These are phyloP conservation scores for Suillus spraguei DNA, from an alignment of 768 basidiomycete species.

Conservation along the genomic window DNA sequence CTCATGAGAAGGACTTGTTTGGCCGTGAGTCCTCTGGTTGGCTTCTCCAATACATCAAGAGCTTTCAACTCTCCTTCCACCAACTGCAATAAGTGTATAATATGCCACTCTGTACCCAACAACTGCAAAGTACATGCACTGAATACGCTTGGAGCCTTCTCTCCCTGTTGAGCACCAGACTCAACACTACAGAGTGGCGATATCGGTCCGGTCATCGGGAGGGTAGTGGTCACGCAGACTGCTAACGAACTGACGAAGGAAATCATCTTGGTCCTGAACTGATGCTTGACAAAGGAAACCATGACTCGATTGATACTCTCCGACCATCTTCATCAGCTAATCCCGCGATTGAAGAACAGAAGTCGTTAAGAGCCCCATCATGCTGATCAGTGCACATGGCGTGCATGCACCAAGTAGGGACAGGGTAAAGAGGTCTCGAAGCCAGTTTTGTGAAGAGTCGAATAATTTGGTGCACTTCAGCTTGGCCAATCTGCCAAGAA, in stretches of 20 bases:
- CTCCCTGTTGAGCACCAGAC: conserved; percentile 81
- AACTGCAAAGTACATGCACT: conserved; percentile 79
- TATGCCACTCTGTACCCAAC: conserved; percentile 81
- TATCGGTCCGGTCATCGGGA: conserved; percentile 72
- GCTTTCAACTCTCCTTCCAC: conserved; percentile 90
- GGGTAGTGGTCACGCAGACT: conserved; percentile 87
- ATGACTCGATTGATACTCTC: conserved; percentile 87
- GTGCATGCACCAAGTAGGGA: conserved; percentile 89
- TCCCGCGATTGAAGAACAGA: conserved; percentile 71
- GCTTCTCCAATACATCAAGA: conserved; percentile 92
- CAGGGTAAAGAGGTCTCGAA: conserved; percentile 81
- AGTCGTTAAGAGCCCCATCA: conserved; percentile 62
- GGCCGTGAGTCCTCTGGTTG: conserved; percentile 74
- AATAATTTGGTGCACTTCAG: conserved; percentile 66
- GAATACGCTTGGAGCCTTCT: conserved; percentile 81
- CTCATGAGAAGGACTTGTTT: conserved; percentile 93
- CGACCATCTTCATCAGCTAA: conserved; percentile 72
- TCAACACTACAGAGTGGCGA: conserved; percentile 85
- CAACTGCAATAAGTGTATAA: conserved; percentile 89
- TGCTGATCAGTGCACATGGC: conserved; percentile 67
- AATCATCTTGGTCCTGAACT: conserved; percentile 93
- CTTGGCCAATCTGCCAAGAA: conserved; percentile 64
- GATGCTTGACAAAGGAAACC: conserved; percentile 83
- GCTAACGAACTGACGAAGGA: conserved; percentile 84
- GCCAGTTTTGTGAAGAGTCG: conserved; percentile 67